Conservation (phyloP, 805 yeast genomes). For the Yarrowia alimentaria region DNA sequence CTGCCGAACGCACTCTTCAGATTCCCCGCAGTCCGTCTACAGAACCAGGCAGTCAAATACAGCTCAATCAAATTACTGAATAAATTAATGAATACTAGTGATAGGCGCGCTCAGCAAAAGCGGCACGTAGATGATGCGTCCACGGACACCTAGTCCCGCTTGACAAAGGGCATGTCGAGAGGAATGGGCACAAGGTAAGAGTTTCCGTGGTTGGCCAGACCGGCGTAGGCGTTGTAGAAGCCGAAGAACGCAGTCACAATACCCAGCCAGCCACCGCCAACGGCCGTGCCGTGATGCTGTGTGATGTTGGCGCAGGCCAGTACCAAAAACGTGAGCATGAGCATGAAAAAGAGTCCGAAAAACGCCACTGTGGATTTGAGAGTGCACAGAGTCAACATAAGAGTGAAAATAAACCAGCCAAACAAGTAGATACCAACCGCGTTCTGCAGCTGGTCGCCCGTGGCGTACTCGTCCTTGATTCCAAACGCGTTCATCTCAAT, state of each 20-base stretch:
- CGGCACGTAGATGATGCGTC: neutral
- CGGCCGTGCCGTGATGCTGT: constrained; percentile 42
- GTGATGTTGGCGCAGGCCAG: constrained; percentile 53
- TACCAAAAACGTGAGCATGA: constrained; percentile 49
- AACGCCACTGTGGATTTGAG: constrained; percentile 55
- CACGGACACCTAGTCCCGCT: neutral
- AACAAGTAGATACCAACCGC: constrained; percentile 52
- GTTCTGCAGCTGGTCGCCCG: constrained; percentile 43
- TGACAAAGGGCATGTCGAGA: constrained; percentile 49
- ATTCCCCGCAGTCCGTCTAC: too few species aligned
- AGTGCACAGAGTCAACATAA: constrained; percentile 48
- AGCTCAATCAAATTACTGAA: constrained; percentile 14
- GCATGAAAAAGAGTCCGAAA: constrained; percentile 48
- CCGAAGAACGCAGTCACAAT: constrained; percentile 59
- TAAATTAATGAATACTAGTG: constrained; percentile 12
- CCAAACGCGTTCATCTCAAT: constrained; percentile 52
- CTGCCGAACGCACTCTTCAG: too few species aligned
- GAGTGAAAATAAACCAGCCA: constrained; percentile 55
- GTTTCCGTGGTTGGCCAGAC: constrained; percentile 63
- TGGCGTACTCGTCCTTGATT: constrained; percentile 46
- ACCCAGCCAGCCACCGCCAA: constrained; percentile 67
- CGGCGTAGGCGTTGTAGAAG: constrained; percentile 72
- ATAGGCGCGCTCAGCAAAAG: too few species aligned
- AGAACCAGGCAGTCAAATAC: too few species aligned
- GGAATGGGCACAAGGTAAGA: constrained; percentile 55